Conservation (phyloP, 2,329 filamentous ascomycete genomes). For the Mariannaea sp. region DNA sequence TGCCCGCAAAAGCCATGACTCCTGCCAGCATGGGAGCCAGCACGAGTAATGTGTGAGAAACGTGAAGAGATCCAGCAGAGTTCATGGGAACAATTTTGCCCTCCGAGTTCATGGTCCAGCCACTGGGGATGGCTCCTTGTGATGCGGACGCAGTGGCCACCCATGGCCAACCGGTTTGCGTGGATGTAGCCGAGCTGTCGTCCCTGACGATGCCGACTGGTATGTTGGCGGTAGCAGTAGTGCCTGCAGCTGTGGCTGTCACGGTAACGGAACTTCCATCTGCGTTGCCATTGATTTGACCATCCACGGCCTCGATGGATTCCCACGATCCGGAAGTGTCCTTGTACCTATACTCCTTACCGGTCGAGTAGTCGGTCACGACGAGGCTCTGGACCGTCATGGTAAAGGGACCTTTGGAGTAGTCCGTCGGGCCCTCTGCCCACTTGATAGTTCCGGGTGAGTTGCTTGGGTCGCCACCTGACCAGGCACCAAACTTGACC, state of each 20-base stretch:
- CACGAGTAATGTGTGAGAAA: slow-evolving; percentile 33
- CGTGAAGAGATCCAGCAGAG: slow-evolving; percentile 47
- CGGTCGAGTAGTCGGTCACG: slow-evolving; percentile 92
- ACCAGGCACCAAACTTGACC: slow-evolving; percentile 90
- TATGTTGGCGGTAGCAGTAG: slow-evolving; percentile 66
- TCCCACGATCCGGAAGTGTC: slow-evolving; percentile 78
- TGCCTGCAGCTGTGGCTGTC: slow-evolving; percentile 63
- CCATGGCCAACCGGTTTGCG: slow-evolving; percentile 72
- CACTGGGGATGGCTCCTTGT: slow-evolving; percentile 68
- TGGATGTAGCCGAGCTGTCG: slow-evolving; percentile 55
- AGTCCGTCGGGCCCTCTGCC: slow-evolving; percentile 87
- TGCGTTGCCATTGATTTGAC: slow-evolving; percentile 72
- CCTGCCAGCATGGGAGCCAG: slow-evolving; percentile 37
- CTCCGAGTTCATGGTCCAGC: slow-evolving; percentile 78
- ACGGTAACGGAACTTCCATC: slow-evolving; percentile 57
- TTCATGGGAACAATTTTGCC: slow-evolving; percentile 74
- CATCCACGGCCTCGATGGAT: slow-evolving; percentile 82
- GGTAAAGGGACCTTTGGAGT: slow-evolving; percentile 78
- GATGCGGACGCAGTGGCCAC: slow-evolving; percentile 59
- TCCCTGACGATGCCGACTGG: slow-evolving; percentile 69
- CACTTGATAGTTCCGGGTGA: slow-evolving; percentile 82
- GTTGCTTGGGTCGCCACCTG: slow-evolving; percentile 84
- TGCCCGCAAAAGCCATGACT: slow-evolving; percentile 31
- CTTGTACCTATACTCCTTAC: slow-evolving; percentile 80
- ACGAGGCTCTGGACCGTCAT: slow-evolving; percentile 81